Percentiles rank a stretch among this genome's conserved stretches.
These are phyloP conservation scores for Physocladia obscura DNA, from an alignment of 192 early-diverging fungal genomes.

Conservation along the genomic window DNA sequence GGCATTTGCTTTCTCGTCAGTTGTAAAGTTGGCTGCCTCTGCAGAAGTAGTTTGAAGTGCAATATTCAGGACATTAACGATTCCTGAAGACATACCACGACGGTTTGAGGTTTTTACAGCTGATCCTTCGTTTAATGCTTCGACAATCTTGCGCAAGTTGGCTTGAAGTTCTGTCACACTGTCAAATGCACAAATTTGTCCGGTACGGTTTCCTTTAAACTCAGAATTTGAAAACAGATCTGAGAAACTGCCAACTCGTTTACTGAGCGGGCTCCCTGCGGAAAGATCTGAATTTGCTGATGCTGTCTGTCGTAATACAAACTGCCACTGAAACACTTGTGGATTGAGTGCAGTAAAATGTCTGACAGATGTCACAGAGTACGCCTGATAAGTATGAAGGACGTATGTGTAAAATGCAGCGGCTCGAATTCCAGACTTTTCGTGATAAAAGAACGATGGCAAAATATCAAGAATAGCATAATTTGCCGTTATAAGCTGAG, in stretches of 20 bases:
- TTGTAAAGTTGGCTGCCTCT: slow-evolving; percentile 63
- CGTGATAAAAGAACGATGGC: slow-evolving; percentile 90
- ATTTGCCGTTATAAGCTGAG: slow-evolving; percentile 79
- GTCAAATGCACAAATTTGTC: slow-evolving; percentile 77
- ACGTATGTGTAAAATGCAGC: slow-evolving; percentile 95
- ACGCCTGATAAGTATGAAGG: slow-evolving; percentile 95
- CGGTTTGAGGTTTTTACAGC: neutral
- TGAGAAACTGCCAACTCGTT: slow-evolving; percentile 75
- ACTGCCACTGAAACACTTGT: slow-evolving; percentile 52
- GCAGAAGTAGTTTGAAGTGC: slow-evolving; percentile 52
- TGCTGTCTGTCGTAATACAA: slow-evolving; percentile 42
- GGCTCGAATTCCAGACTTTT: slow-evolving; percentile 67
- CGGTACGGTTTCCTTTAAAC: slow-evolving; percentile 73
- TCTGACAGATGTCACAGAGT: slow-evolving; percentile 81
- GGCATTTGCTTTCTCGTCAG: slow-evolving; percentile 65
- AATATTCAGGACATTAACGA: slow-evolving; percentile 83
- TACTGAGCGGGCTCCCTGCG: slow-evolving; percentile 30
- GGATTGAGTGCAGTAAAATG: slow-evolving; percentile 36
- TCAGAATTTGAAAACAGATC: slow-evolving; percentile 68
- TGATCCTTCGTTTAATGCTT: slow-evolving; percentile 47
- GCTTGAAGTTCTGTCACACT: slow-evolving; percentile 70
- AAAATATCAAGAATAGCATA: slow-evolving; percentile 95
- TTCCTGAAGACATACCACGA: slow-evolving; percentile 31
- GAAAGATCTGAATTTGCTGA: slow-evolving; percentile 30
- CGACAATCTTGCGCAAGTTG: slow-evolving; percentile 58